Evolutionary conservation across 2,329 filamentous ascomycete genomes (phyloP), one percentile per base, ranked within the genome.

Genomic region (Corynespora cassiicola): DNA sequence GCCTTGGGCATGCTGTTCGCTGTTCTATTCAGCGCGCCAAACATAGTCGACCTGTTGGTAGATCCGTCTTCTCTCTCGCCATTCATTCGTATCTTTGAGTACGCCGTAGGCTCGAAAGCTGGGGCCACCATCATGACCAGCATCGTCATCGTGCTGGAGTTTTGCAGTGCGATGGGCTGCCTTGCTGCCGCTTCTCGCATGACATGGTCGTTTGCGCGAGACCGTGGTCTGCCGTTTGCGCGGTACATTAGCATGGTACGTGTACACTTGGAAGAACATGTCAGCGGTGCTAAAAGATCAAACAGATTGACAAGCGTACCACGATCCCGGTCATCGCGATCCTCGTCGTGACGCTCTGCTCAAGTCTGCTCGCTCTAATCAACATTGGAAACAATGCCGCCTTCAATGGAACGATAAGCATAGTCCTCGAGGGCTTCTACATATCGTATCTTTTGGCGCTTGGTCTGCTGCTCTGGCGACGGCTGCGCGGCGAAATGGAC

Each of bases 61-160:
- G 49, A 56, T 6, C 22, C 39, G 4, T 22, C 29, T 3, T 54
- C 57, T 5, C 39, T 51, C 9, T 54, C 52, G n/a, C 50, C 58
- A 7, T 78, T 81, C 40, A 76, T 83, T 36, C 69, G 78, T 23
- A 73, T 78, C 23, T 78, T 82, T 42, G 36, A 43, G 5, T 34
- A 49, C 17, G 54, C 63, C 10, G 63, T 65, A 4, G 56, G 57
- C 3, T 68, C 65, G 1, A 47, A 40, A 11, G 47, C 45, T 7
- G 74, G 73, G 3, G 73, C 77, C 4, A 76, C 72, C 9, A 67
- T 75, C 18, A 76, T 82, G 66, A 69, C 72, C 0, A 65, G 71
- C 31, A 66, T 72, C 28, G 66, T 73, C 40, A 59, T 71, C 14
- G 51, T 65, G 1, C 53, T 72, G 2, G 65, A 70, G 19, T 69